Conservation (phyloP, 2,329 filamentous ascomycete species). For the Pestalotiopsis sp. region DNA sequence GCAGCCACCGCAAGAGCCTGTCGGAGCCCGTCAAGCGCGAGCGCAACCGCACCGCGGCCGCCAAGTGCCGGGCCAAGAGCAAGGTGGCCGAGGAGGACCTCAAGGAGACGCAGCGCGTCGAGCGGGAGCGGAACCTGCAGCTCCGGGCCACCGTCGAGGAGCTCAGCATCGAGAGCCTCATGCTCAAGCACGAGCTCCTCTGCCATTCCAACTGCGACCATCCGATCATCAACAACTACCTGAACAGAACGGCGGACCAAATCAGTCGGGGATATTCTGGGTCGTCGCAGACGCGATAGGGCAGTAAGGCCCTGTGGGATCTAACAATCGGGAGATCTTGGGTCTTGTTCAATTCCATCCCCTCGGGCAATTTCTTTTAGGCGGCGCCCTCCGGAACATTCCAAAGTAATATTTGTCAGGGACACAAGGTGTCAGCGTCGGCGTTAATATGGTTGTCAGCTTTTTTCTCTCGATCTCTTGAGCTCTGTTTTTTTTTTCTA, state of each 20-base stretch:
- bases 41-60: constrained; percentile 7
- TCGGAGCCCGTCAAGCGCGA: not conserved
- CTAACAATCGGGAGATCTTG: too few relatives aligned
- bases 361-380: too few relatives aligned
- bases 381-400: too few relatives aligned
- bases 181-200: constrained; percentile 2
- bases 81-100: constrained; percentile 10
- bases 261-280: not conserved
- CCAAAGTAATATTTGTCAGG: too few relatives aligned
- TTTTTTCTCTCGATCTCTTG: too few relatives aligned
- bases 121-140: not conserved
- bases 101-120: not conserved
- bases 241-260: not conserved
- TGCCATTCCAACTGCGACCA: constrained; percentile 1
- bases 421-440: too few relatives aligned
- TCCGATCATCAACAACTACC: constrained; percentile 1
- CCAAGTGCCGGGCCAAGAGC: constrained; percentile 11
- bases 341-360: too few relatives aligned
- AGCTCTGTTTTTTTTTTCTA: too few relatives aligned
- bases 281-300: not conserved
- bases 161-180: not conserved
- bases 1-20: not conserved
- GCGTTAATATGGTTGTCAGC: too few relatives aligned
- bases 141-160: not conserved
- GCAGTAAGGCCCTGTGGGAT: not conserved